phyloP scores from a whole-genome alignment of 148 eudicot species.

The Chenopodium quinoa region DNA sequence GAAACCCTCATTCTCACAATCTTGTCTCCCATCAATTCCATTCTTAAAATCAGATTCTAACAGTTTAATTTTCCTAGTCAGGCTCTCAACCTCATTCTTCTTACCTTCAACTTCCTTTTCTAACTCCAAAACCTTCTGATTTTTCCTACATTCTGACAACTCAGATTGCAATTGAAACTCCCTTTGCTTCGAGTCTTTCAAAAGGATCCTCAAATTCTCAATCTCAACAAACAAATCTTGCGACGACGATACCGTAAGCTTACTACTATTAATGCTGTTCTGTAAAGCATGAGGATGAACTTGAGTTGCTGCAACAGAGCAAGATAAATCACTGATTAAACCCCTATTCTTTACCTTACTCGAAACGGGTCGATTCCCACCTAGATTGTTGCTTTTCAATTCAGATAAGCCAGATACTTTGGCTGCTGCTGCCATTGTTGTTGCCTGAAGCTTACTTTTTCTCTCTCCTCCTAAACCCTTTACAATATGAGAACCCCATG shows the following conservation, averaged over 20 bases:
- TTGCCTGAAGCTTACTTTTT: slow-evolving; percentile 3
- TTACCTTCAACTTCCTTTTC: slow-evolving; percentile 41
- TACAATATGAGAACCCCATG: slow-evolving; percentile 1
- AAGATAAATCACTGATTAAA: slow-evolving; percentile 51
- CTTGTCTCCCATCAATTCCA: slow-evolving; percentile 33
- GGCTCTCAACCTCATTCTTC: slow-evolving; percentile 47
- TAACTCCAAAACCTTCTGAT: slow-evolving; percentile 24
- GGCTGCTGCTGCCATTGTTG: neutral
- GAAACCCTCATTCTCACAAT: slow-evolving; percentile 22
- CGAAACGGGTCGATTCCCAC: neutral
- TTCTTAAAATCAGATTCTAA: slow-evolving; percentile 45
- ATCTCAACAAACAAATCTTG: slow-evolving; percentile 63
- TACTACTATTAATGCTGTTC: neutral
- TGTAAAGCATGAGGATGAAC: slow-evolving; percentile 30
- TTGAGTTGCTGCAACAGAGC: slow-evolving; percentile 42
- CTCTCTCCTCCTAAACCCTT: slow-evolving; percentile 14
- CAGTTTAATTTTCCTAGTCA: slow-evolving; percentile 36
- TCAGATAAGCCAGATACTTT: neutral
- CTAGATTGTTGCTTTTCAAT: neutral
- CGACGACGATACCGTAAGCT: slow-evolving; percentile 19
- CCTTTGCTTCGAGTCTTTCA: slow-evolving; percentile 69
- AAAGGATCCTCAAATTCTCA: slow-evolving; percentile 62
- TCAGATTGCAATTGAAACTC: slow-evolving; percentile 63
- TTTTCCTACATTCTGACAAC: slow-evolving; percentile 44
- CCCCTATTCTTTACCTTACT: slow-evolving; percentile 34